Base-by-base conservation (phyloP, 192 early-diverging fungal species). In the Coemansia sp. region DNA sequence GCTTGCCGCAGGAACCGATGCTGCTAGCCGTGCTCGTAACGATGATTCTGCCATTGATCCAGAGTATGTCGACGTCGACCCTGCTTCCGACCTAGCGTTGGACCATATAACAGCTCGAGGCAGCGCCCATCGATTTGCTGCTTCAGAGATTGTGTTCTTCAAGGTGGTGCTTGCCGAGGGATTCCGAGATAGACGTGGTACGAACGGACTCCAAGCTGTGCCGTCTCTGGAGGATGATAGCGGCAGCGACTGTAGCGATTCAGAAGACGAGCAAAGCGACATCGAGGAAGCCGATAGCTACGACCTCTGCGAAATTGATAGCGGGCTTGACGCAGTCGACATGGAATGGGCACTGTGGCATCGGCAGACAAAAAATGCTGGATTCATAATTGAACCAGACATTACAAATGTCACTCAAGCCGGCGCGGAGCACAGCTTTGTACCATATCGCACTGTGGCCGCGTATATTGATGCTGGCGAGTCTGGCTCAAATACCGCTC, bases 401-500 rank as follows among this genome's bases (percentile, higher is more conserved):
- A 48, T 71, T 25, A 80, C 79, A 4, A 61, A 71, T 51, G 71
- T 79, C n/a, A 50, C 64, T 7, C 79, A 77, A 49, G 52, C 76
- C 1, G 70, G 70, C 9, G 32, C 66, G 9, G 61, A 58, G 5
- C 67, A 65, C 35, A 46, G 58, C 57, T 56, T 56, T 40, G 80
- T 62, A 18, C 73, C 73, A 4, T 81, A 77, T 43, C 59, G 33
- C 53, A 46, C 71, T 5, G 56, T 73, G 6, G 58, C 58, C 11
- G 55, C 16, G 4, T 65, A 67, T 30, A 42, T 46, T 8, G 25
- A 28, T 0, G 27, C 24, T 6, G 31, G 35, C 8, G 16, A 38
- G 19, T 3, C 35, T 22, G 33, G 42, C 28, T 22, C 44, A 21
- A 2, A 25, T 22, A 21, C 56, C 8, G 28, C 4, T 6, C 31